phyloP scores from a whole-genome alignment of 371 early-diverging fungal species.

The Mucor sp. region DNA sequence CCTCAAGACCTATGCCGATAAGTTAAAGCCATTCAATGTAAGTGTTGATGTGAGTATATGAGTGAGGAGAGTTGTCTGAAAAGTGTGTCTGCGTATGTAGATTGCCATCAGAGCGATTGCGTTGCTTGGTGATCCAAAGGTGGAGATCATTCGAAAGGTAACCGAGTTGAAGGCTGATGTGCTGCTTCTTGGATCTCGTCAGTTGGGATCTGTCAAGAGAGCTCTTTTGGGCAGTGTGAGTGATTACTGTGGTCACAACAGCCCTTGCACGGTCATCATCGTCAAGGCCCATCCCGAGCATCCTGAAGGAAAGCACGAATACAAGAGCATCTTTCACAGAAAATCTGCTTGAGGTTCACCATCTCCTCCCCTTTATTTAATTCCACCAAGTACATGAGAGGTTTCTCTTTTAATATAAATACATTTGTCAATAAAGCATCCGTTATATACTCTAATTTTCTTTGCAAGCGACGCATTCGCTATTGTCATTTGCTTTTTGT shows the following conservation, averaged over 20 bases:
- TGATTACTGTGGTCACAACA: conserved; percentile 32
- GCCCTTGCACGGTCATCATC: conserved; percentile 25
- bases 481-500: conserved; percentile 15
- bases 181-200: conserved; percentile 45
- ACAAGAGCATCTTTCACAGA: conserved; percentile 12
- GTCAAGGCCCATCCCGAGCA: conserved; percentile 18
- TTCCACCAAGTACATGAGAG: neutral
- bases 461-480: conserved; percentile 28
- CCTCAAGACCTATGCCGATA: conserved; percentile 19
- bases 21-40: conserved; percentile 17
- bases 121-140: conserved; percentile 42
- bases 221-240: conserved; percentile 38
- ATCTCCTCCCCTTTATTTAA: neutral
- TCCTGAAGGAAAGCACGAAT: conserved; percentile 17
- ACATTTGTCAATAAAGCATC: neutral
- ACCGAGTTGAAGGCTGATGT: conserved; percentile 44
- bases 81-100: neutral
- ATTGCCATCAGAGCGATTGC: conserved; percentile 45
- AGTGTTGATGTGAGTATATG: neutral
- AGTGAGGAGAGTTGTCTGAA: neutral
- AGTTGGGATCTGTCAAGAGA: conserved; percentile 36
- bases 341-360: neutral
- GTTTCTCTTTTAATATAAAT: neutral
- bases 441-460: neutral
- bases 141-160: conserved; percentile 46